Conservation (phyloP, 2,329 filamentous ascomycete species). For the Stylonectria norvegica region DNA sequence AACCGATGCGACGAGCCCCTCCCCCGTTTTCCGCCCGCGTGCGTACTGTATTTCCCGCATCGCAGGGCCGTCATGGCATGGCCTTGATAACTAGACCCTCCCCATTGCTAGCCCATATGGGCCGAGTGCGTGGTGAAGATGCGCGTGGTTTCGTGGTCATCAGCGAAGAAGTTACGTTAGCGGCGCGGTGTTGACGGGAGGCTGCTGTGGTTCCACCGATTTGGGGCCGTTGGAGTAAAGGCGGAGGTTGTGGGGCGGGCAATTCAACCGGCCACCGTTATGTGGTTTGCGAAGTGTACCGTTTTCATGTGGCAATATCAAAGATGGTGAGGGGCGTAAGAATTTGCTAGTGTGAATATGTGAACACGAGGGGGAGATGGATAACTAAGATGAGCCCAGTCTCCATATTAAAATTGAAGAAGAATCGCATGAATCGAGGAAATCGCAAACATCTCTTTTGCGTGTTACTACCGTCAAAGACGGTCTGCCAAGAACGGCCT, state of each 20-base stretch:
- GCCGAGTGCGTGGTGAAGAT: neutral
- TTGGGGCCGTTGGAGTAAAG: slow-evolving; percentile 8
- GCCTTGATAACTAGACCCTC: slow-evolving; percentile 19
- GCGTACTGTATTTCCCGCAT: slow-evolving; percentile 2
- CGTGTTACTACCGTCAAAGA: neutral
- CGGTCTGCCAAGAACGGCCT: neutral
- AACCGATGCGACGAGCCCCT: slow-evolving; percentile 2
- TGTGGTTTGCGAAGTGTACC: neutral
- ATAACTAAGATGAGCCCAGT: too few relatives aligned
- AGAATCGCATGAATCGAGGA: too few relatives aligned
- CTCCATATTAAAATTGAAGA: too few relatives aligned
- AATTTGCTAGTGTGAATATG: neutral
- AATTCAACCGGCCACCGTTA: slow-evolving; percentile 24
- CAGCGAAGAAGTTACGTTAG: neutral
- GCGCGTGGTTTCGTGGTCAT: neutral
- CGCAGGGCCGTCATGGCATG: slow-evolving; percentile 13
- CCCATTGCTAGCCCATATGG: neutral
- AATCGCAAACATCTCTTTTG: too few relatives aligned
- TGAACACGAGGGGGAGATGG: neutral
- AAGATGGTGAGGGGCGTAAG: neutral
- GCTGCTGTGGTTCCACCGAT: slow-evolving; percentile 11
- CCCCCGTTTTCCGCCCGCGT: neutral
- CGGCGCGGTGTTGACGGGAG: slow-evolving; percentile 6
- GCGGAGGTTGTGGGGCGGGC: slow-evolving; percentile 23
- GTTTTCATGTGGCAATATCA: slow-evolving; percentile 3